Evolutionary conservation across 2,329 filamentous ascomycete species (phyloP), one percentile per base, ranked within the genome.

Genomic region (Penicillium rolfsii): DNA sequence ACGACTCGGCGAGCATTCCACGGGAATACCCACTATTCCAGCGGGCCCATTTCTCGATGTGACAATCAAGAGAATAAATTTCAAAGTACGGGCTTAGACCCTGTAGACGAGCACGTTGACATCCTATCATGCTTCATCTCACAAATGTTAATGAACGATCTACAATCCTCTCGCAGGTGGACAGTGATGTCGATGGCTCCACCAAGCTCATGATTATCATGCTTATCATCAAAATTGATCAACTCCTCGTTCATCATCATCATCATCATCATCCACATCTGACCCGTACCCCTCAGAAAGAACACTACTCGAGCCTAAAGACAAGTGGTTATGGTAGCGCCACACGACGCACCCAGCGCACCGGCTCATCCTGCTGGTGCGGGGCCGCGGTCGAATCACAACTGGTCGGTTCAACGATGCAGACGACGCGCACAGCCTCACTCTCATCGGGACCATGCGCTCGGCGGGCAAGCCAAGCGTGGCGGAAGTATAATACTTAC

Each of bases 401-500:
- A 46, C 35, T 40, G 19, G 7, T 36, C 24, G 11, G 11, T 38
- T 55, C 30, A 24, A 52, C 33, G 50, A 52, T 64, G 61, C 52
- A 59, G 64, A 60, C 50, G 58, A 56, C 52, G 22, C 68, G 71
- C 71, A 73, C 71, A 73, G 71, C 71, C 71, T 73, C 71, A 71
- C 52, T 65, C 49, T 22, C 43, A 28, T 28, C 14, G n/a, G 46
- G 40, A 22, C 58, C 56, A 62, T 53, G 33, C 36, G 36, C 53
- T 45, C 28, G 53, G 41, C 41, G 43, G 28, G 26, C 36, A 19
- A 24, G 11, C 53, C 36, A 19, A 24, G 11, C 41, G 53, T 63
- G 64, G 65, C 65, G 58, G 61, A 63, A 40, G 33, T 58, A 52
- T 41, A 43, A 52, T 53, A 53, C 54, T 59, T 43, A 60, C 57